A percentile compares a stretch with the other conserved stretches of the same genome.
Evolutionary conservation across 257 asterid genomes (phyloP).

Genomic region (Rubia yunnanensis): DNA sequence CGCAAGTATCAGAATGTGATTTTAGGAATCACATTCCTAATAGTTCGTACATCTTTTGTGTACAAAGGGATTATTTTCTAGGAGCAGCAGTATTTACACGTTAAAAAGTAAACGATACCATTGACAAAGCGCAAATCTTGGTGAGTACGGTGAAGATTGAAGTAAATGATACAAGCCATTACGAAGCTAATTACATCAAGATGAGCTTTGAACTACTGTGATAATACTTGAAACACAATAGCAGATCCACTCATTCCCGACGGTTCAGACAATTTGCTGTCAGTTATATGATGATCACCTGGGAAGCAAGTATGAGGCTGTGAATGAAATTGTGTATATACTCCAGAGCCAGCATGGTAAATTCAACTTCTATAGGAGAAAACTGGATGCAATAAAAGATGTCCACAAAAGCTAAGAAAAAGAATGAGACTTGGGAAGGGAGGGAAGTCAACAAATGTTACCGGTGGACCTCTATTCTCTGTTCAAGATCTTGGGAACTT

Average conservation of each 20-base stretch:
- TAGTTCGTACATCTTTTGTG: too few species aligned
- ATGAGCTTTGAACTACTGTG: not conserved
- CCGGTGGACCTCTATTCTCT: slow-evolving; percentile 42
- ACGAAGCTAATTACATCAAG: too few species aligned
- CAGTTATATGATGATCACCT: not conserved
- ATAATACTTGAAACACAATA: not conserved
- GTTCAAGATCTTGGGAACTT: slow-evolving; percentile 79
- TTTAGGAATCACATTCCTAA: too few species aligned
- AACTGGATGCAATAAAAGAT: not conserved
- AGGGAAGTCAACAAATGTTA: not conserved
- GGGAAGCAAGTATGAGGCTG: not conserved
- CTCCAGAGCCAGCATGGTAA: not conserved
- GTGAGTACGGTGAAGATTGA: too few species aligned
- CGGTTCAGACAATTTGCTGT: not conserved
- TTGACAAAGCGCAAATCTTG: too few species aligned
- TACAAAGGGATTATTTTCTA: too few species aligned
- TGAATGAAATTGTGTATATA: not conserved
- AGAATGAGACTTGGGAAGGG: not conserved
- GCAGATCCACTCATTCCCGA: not conserved
- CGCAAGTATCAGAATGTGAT: too few species aligned
- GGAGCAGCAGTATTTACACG: too few species aligned
- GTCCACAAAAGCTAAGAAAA: not conserved
- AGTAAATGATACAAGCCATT: too few species aligned
- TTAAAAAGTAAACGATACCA: too few species aligned
- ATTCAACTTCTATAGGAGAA: not conserved